Base-by-base conservation (phyloP, 352 stramenopile species). In the Pythium myriotylum region DNA sequence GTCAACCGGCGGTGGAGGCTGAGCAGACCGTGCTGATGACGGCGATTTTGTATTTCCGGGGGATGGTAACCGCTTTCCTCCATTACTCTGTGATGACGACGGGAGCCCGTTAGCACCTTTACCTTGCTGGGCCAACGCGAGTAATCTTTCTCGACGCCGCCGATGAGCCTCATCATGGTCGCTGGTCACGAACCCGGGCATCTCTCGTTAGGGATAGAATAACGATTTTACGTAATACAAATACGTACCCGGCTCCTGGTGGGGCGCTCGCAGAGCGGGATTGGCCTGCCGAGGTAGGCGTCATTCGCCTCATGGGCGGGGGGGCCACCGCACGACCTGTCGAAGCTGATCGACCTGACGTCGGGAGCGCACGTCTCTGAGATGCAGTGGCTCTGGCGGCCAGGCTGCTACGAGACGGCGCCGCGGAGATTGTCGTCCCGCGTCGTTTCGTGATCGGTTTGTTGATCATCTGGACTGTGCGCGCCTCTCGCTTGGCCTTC, bases 391-490 rank as follows among this genome's bases (percentile, higher is more conserved):
- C 29, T 73, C 65, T 64, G 62, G 48, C 62, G 54, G 70, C 32
- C 4, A 76, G 26, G 32, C 51, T 83, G 59, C 79, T 91, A 33
- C 73, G 60, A 3, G 81, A 88, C 4, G 80, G 68, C 5, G 73
- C 75, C 8, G 81, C 79, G 4, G 84, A 92, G 52, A 93, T 86
- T 16, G 67, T 91, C 10, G 73, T 85, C 24, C 80, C 73, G 33
- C 70, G 62, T 63, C 79, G 67, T 29, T 74, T 72, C 20, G 68
- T 72, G 47, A 90, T 70, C 4, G 84, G 86, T 8, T 76, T 62
- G 42, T 62, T 81, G 10, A 95, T 73, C 47, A 94, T 82, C 43
- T 92, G 83, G 7, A 93, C 77, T 0, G 81, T 91, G 33, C 86
- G 74, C 13, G 83, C 84, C 51, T 91, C 82, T 51, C 72, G 74